Base-by-base conservation (phyloP, 2,329 filamentous ascomycete genomes). In the Chaetomium sp. region DNA sequence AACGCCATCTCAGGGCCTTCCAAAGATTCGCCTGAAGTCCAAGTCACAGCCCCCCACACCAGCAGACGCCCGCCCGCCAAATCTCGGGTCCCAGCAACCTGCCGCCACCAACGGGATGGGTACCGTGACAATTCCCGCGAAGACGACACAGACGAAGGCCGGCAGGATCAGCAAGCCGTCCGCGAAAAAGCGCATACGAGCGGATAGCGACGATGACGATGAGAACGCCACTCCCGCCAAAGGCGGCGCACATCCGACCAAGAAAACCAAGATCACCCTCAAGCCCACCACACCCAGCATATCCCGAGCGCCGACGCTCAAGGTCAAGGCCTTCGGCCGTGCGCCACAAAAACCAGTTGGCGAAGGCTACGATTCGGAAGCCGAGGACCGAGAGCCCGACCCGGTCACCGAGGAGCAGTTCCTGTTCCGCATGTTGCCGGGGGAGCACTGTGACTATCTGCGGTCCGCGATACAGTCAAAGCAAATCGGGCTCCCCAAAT, bases 291-390 rank as follows among this genome's bases (percentile, higher is more conserved):
- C 60, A 61, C 56, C 63, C 65, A 53, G 61, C 64, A 49, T 68
- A 62, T 53, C 68, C 58, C 86, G 84, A 65, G 49, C 62, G n/a
- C 64, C 66, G 4, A 64, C 62, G 44, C 60, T 69, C n/a, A 67
- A 68, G 35, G 54, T 70, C 8, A 70, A 68, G 76, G 52, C 56
- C 12, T 63, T 85, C 63, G 86, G 86, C n/a, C 80, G 84, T 60
- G 78, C 82, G 1, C 86, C 88, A 6, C 76, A 80, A 36, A 81
- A 89, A 60, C 84, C 85, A 5, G 81, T 83, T 1, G 94, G 94
- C 51, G 90, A 95, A 54, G 94, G 92, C 6, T 99, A 97, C 71
- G 94, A 99, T 69, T 96, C 91, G 3, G 94, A 97, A 71, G 90
- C 91, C 10, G 94, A 91, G 54, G 94, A 97, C 67, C 84, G 86